phyloP scores from a whole-genome alignment of 2,329 filamentous ascomycete species.

The Xylariaceae sp. region DNA sequence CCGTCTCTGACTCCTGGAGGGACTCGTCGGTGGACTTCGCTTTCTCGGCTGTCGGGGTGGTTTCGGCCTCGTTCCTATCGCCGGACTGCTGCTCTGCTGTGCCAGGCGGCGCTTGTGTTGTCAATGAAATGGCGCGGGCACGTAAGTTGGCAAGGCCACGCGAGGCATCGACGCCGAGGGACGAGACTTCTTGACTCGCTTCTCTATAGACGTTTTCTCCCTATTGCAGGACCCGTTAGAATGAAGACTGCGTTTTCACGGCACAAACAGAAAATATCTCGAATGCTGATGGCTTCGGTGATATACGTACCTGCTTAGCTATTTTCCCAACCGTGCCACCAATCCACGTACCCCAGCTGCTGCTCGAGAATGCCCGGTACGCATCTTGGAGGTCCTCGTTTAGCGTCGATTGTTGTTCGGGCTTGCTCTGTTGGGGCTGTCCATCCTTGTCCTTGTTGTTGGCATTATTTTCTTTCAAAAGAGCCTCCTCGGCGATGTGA shows the following conservation, averaged over 20 bases:
- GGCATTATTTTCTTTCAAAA: constrained; percentile 46
- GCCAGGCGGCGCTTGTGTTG: constrained; percentile 29
- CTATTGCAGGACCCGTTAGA: constrained; percentile 35
- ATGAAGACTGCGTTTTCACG: neutral
- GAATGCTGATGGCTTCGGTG: neutral
- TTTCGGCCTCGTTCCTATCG: constrained; percentile 28
- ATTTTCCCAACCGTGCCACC: constrained; percentile 87
- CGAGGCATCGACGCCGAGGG: constrained; percentile 74
- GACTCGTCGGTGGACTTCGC: constrained; percentile 33
- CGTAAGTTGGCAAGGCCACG: constrained; percentile 75
- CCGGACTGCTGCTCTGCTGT: constrained; percentile 21
- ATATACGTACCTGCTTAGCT: constrained; percentile 74
- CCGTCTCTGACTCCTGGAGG: constrained; percentile 50
- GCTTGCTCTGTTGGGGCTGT: constrained; percentile 29
- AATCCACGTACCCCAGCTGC: constrained; percentile 84
- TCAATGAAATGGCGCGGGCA: constrained; percentile 69
- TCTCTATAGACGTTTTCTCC: constrained; percentile 81
- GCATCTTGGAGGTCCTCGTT: constrained; percentile 91
- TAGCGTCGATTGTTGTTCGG: constrained; percentile 52
- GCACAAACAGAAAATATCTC: no score
- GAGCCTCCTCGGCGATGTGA: constrained; percentile 82
- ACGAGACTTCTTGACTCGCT: constrained; percentile 77
- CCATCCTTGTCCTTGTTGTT: neutral
- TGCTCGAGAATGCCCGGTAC: constrained; percentile 87
- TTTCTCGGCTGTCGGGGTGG: constrained; percentile 43